Conservation (phyloP, 1,284 basidiomycete genomes). For the Stygiomarasmius scandens region DNA sequence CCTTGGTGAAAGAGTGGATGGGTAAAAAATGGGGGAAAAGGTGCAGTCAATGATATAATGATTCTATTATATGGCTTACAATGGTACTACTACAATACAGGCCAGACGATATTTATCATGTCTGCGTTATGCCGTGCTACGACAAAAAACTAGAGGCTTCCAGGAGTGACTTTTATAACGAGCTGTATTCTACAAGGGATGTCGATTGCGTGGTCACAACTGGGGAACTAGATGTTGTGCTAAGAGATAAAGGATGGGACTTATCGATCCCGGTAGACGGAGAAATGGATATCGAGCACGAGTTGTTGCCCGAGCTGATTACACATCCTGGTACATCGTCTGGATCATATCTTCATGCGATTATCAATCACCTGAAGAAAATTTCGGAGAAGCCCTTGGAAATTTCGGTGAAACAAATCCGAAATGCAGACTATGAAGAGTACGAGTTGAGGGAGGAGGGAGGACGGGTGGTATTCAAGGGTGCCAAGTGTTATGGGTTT, state of each 20-base stretch:
- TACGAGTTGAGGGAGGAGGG: slow-evolving; percentile 58
- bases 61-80: neutral
- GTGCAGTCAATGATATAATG: slow-evolving; percentile 36
- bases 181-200: slow-evolving; percentile 80
- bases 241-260: slow-evolving; percentile 84
- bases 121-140: slow-evolving; percentile 98
- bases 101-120: slow-evolving; percentile 89
- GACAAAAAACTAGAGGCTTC: slow-evolving; percentile 99
- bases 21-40: slow-evolving; percentile 61
- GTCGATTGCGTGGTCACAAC: slow-evolving; percentile 99
- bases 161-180: slow-evolving; percentile 87
- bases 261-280: slow-evolving; percentile 57
- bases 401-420: slow-evolving; percentile 55
- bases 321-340: slow-evolving; percentile 85
- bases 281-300: slow-evolving; percentile 40
- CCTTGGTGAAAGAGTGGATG: slow-evolving; percentile 88
- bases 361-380: slow-evolving; percentile 57
- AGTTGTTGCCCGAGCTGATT: slow-evolving; percentile 70
- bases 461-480: slow-evolving; percentile 80
- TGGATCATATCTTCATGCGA: slow-evolving; percentile 89
- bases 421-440: slow-evolving; percentile 62
- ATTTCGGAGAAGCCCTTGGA: slow-evolving; percentile 48
- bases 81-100: slow-evolving; percentile 38
- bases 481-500: slow-evolving; percentile 96
- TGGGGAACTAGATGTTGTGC: slow-evolving; percentile 88